Percentiles rank a stretch among this genome's conserved stretches.
Conservation (phyloP, 169 alveolate genomes). For the Babesia gibsoni region DNA sequence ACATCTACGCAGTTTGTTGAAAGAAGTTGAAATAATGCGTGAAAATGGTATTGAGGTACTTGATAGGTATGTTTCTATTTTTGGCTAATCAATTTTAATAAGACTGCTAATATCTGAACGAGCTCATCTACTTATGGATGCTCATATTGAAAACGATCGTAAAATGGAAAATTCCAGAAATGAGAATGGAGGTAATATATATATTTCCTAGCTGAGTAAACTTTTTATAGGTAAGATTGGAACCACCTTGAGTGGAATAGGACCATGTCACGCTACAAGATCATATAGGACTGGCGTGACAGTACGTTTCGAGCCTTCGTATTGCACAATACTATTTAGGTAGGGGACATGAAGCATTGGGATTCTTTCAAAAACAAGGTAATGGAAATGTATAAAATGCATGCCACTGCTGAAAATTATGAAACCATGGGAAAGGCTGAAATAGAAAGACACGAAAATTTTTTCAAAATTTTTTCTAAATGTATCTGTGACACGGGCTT, state of each 20-base stretch:
- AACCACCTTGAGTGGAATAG: conserved; percentile 93
- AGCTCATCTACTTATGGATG: conserved; percentile 86
- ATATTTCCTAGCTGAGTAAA: neutral
- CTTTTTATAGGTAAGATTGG: conserved; percentile 82
- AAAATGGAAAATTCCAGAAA: conserved; percentile 63
- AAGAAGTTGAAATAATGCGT: conserved; percentile 47
- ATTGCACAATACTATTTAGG: neutral
- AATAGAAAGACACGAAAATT: conserved; percentile 70
- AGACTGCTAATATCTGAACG: conserved; percentile 85
- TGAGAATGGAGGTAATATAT: conserved; percentile 13
- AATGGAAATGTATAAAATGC: conserved; percentile 6
- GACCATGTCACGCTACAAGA: conserved; percentile 92
- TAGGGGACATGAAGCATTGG: conserved; percentile 56
- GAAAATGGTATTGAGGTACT: conserved; percentile 53
- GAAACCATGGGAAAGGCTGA: conserved; percentile 73
- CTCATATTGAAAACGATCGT: conserved; percentile 75
- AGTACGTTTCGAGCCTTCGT: conserved; percentile 68
- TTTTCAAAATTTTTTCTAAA: conserved; percentile 71
- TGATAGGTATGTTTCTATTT: conserved; percentile 25
- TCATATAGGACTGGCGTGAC: conserved; percentile 86
- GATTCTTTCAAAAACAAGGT: conserved; percentile 29
- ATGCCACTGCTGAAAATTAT: conserved; percentile 40
- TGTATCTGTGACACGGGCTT: conserved; percentile 82
- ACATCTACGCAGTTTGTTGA: conserved; percentile 66
- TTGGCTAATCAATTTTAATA: neutral